These are phyloP conservation scores for Suhomyces sp. DNA, from an alignment of 805 yeast genomes.

Conservation along the genomic window DNA sequence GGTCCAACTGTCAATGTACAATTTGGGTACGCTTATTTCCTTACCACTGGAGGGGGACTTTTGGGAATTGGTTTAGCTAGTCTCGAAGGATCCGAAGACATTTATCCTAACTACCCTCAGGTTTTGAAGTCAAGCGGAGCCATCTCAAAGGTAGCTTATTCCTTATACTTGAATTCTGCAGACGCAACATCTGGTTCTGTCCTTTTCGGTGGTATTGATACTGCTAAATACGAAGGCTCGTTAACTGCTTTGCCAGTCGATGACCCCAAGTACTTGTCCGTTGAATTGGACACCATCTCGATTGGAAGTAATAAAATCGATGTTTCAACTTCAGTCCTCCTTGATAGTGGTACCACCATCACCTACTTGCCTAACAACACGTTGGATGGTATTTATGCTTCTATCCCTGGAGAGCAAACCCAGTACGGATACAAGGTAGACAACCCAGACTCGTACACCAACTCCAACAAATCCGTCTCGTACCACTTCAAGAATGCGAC, in stretches of 20 bases:
- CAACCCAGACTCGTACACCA: slow-evolving; percentile 10
- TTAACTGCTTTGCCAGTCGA: slow-evolving; percentile 3
- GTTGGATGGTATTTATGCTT: background rate
- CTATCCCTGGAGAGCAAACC: background rate
- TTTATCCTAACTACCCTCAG: slow-evolving; percentile 17
- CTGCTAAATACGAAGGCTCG: slow-evolving; percentile 14
- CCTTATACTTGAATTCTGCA: slow-evolving; percentile 22
- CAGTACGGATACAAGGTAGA: slow-evolving; percentile 15
- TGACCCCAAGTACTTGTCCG: background rate
- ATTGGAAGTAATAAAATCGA: slow-evolving; percentile 6
- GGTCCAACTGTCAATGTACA: slow-evolving; percentile 7
- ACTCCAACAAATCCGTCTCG: slow-evolving; percentile 17
- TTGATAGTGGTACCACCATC: slow-evolving; percentile 8
- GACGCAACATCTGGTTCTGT: slow-evolving; percentile 19
- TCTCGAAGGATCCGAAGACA: background rate
- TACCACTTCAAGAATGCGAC: slow-evolving; percentile 57
- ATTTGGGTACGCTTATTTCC: slow-evolving; percentile 3
- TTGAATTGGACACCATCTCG: background rate
- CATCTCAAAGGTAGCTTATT: slow-evolving; percentile 20
- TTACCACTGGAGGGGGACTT: slow-evolving; percentile 5
- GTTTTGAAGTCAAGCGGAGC: slow-evolving; percentile 23
- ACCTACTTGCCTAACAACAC: background rate
- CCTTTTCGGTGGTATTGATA: slow-evolving; percentile 30
- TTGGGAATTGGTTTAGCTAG: slow-evolving; percentile 7
- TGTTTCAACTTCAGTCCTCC: background rate